A percentile compares a stretch with the other conserved stretches of the same genome.
Conservation (phyloP, 345 rosid species). For the Eucalyptus curtisii region DNA sequence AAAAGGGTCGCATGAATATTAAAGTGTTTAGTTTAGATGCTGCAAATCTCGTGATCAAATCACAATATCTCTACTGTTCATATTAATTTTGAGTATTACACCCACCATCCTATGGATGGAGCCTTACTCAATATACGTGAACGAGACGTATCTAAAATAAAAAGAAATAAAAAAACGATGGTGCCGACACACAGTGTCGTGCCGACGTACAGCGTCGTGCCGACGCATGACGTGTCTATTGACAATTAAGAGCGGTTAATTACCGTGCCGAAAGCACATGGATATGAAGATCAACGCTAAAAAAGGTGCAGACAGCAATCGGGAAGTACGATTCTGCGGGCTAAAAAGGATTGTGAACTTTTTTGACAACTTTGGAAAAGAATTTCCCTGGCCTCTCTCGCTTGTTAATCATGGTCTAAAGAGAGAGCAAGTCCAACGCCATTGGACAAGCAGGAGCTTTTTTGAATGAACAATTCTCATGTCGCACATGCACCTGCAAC, state of each 20-base stretch:
- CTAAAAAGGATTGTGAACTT: not conserved
- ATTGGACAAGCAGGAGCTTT: not conserved
- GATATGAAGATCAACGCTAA: not conserved
- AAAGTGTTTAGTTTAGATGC: not conserved
- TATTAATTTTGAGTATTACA: not conserved
- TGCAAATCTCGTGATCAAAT: not conserved
- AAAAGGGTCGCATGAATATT: not conserved
- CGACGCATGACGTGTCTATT: not conserved
- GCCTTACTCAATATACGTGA: not conserved
- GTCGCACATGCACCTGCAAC: not conserved
- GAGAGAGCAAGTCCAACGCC: not conserved
- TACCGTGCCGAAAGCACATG: not conserved
- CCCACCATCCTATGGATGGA: accelerated
- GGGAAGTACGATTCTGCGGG: not conserved
- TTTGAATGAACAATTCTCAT: not conserved
- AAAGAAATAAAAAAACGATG: not conserved
- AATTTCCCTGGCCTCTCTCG: not conserved
- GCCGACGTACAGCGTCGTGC: accelerated
- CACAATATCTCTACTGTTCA: not conserved
- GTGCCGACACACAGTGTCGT: not conserved
- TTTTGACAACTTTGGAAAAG: not conserved
- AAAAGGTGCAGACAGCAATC: not conserved
- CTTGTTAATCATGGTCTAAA: not conserved
- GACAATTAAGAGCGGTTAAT: not conserved
- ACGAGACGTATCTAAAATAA: accelerated